A percentile compares a stretch with the other conserved stretches of the same genome.
phyloP scores from a whole-genome alignment of 2,329 filamentous ascomycete genomes.

The Aspergillus oerlinghausenensis region DNA sequence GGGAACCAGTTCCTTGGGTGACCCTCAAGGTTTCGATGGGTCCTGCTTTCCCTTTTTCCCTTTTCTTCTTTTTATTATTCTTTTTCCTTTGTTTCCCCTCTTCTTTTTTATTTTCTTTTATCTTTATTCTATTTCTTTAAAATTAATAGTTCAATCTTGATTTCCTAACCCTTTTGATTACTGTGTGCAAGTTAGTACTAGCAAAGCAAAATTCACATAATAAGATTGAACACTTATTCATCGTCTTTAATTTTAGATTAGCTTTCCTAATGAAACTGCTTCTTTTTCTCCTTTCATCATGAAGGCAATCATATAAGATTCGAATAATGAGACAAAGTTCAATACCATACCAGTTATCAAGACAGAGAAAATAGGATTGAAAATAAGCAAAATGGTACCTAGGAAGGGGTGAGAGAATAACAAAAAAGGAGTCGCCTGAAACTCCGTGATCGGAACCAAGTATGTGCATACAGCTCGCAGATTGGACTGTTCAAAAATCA shows the following conservation, averaged over 20 bases:
- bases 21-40: slow-evolving; percentile 17
- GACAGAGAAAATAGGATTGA: background rate
- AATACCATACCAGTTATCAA: background rate
- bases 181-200: background rate
- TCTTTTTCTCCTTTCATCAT: background rate
- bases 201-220: background rate
- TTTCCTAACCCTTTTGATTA: background rate
- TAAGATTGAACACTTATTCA: background rate
- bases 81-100: background rate
- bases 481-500: background rate
- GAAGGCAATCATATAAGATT: background rate
- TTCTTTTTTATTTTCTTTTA: background rate
- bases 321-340: background rate
- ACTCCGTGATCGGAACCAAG: background rate
- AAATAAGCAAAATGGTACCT: background rate
- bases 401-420: background rate
- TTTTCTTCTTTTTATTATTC: slow-evolving; percentile 6
- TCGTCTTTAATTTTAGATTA: background rate
- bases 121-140: background rate
- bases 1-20: slow-evolving; percentile 32
- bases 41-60: slow-evolving; percentile 7
- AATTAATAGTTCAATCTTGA: background rate
- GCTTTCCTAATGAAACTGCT: background rate
- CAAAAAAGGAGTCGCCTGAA: background rate
- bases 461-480: background rate